A percentile compares a stretch with the other conserved stretches of the same genome.
These are phyloP conservation scores for Scutellaria baicalensis DNA, from an alignment of 257 asterid species.

Conservation along the genomic window DNA sequence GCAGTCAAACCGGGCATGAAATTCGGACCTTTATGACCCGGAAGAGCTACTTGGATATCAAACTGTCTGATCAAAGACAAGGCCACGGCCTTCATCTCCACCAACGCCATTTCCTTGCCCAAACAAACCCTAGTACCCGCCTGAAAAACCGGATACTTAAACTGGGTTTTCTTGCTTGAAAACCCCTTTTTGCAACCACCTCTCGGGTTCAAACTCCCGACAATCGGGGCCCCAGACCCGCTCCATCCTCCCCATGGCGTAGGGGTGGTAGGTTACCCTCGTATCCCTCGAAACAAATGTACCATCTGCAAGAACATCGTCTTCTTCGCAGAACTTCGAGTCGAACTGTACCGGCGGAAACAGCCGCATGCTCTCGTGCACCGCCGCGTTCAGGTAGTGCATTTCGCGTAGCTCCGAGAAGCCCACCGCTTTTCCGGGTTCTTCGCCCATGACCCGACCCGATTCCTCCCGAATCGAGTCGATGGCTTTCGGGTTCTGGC, in stretches of 20 bases:
- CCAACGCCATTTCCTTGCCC: conserved; percentile 47
- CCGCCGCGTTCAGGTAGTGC: conserved; percentile 51
- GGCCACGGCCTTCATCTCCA: conserved; percentile 39
- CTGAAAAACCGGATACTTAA: conserved; percentile 42
- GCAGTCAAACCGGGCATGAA: conserved; percentile 39
- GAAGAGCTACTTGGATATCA: conserved; percentile 7
- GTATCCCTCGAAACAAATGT: conserved; percentile 29
- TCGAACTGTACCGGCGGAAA: conserved; percentile 86
- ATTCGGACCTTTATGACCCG: conserved; percentile 13
- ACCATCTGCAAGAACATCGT: conserved; percentile 62
- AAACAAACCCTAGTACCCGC: conserved; percentile 43
- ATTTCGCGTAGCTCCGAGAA: conserved; percentile 11
- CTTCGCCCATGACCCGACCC: conserved; percentile 19
- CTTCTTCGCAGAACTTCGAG: conserved; percentile 51
- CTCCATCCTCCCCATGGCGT: conserved; percentile 49
- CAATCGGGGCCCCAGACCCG: conserved; percentile 36
- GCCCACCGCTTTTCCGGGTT: neutral
- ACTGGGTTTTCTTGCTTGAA: conserved; percentile 31
- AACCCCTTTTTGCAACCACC: conserved; percentile 35
- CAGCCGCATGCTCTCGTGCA: conserved; percentile 61
- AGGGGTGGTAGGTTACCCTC: conserved; percentile 39
- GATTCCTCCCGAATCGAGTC: conserved; percentile 22
- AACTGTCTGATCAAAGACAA: conserved; percentile 24
- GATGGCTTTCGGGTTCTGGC: conserved; percentile 9
- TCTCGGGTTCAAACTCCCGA: conserved; percentile 30